A percentile compares a stretch with the other conserved stretches of the same genome.
Conservation (phyloP, 139 green algal species). For the Chlorella sp. region DNA sequence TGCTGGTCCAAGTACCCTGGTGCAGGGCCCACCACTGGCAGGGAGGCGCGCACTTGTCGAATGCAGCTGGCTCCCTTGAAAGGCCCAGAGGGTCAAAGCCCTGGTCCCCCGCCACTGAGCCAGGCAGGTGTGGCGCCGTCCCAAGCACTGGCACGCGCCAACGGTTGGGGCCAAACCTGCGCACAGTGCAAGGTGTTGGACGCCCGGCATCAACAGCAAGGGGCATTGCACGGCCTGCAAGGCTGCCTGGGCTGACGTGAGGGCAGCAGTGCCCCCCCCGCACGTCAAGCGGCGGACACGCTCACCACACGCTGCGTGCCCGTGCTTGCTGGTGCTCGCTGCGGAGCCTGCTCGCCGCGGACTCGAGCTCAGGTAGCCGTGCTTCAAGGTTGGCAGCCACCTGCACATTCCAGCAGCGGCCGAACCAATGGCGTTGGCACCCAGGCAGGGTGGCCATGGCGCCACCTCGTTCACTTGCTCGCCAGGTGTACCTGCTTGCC, state of each 20-base stretch:
- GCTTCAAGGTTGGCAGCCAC: slow-evolving; percentile 25
- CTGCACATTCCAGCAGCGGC: slow-evolving; percentile 4
- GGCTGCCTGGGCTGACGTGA: background rate
- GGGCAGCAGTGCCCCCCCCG: background rate
- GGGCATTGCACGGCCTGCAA: background rate
- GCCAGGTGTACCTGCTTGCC: slow-evolving; percentile 58
- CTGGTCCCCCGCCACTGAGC: slow-evolving; percentile 43
- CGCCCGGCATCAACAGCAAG: too few relatives aligned
- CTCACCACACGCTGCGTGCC: slow-evolving; percentile 13
- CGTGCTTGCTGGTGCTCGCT: slow-evolving; percentile 17
- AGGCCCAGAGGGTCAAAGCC: slow-evolving; percentile 62
- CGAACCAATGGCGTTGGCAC: too few relatives aligned
- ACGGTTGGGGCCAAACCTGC: slow-evolving; percentile 35
- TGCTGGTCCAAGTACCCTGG: too few relatives aligned
- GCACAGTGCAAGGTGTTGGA: background rate
- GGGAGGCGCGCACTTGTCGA: too few relatives aligned
- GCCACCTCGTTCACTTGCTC: too few relatives aligned
- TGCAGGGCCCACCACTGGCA: too few relatives aligned
- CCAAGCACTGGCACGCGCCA: slow-evolving; percentile 35
- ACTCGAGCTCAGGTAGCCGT: slow-evolving; percentile 49
- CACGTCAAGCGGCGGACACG: too few relatives aligned
- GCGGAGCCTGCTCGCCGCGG: slow-evolving; percentile 25
- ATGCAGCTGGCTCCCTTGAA: slow-evolving; percentile 10
- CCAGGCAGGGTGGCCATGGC: too few relatives aligned
- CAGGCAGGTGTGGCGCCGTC: slow-evolving; percentile 29